These are phyloP conservation scores for Blastocystis hominis DNA, from an alignment of 352 stramenopile genomes.

Conservation along the genomic window DNA sequence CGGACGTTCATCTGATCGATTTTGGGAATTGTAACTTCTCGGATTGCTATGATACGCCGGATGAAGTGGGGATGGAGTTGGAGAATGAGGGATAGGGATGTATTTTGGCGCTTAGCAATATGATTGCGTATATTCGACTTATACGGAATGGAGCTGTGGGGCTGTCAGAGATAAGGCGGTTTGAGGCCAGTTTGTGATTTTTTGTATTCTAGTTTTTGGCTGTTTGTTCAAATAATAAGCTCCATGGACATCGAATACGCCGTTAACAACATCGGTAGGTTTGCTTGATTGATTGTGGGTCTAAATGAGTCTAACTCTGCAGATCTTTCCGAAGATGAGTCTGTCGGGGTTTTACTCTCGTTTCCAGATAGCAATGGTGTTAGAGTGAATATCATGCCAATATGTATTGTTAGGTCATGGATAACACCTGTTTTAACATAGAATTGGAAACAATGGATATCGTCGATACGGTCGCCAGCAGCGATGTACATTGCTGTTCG, in stretches of 20 bases:
- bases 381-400: neutral
- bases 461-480: neutral
- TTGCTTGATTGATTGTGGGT: neutral
- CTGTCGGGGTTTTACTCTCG: neutral
- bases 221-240: neutral
- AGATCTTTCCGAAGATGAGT: neutral
- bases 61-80: neutral
- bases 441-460: neutral
- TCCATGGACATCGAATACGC: neutral
- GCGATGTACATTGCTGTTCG: neutral
- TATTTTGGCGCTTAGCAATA: constrained; percentile 26
- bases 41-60: constrained; percentile 5
- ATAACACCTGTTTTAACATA: neutral
- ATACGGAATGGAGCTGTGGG: constrained; percentile 4
- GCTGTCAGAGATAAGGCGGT: neutral
- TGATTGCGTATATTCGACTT: constrained; percentile 6
- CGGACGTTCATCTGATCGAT: constrained; percentile 46
- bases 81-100: neutral
- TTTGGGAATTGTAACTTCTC: constrained; percentile 57
- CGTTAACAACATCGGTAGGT: neutral
- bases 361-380: neutral
- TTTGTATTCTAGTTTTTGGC: neutral
- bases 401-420: neutral
- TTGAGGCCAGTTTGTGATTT: neutral
- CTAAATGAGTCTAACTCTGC: neutral